phyloP scores from a whole-genome alignment of 1,139 yeast genomes.

The Debaryomycetaceae sp. region DNA sequence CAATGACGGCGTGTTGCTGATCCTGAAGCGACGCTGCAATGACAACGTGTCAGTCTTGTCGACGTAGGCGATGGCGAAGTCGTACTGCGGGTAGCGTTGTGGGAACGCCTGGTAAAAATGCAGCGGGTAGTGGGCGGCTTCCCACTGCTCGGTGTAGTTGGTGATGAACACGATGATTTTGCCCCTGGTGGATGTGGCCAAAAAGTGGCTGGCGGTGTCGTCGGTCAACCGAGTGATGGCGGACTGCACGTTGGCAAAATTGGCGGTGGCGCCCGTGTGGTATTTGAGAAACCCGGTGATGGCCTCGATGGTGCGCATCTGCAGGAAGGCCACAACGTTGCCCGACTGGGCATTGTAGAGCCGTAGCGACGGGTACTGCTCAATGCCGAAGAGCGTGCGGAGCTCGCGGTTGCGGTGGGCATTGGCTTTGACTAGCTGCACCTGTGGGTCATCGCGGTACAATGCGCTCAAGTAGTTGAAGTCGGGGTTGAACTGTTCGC shows the following conservation, averaged over 20 bases:
- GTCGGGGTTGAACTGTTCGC: constrained; percentile 32
- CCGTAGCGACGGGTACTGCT: constrained; percentile 30
- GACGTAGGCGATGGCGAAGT: constrained; percentile 25
- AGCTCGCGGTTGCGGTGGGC: constrained; percentile 21
- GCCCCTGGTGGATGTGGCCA: constrained; percentile 9
- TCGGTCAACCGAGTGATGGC: constrained; percentile 10
- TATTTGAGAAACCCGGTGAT: constrained; percentile 21
- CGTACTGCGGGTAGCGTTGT: constrained; percentile 10
- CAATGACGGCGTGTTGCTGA: constrained; percentile 34
- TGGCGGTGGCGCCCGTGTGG: constrained; percentile 15
- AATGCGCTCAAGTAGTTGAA: constrained; percentile 29
- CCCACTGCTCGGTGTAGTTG: constrained; percentile 27
- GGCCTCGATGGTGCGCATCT: constrained; percentile 20
- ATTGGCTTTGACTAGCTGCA: constrained; percentile 32
- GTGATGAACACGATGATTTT: constrained; percentile 25
- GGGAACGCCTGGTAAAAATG: constrained; percentile 35
- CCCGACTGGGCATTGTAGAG: constrained; percentile 26
- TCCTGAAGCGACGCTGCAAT: constrained; percentile 19
- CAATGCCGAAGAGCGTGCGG: constrained; percentile 22
- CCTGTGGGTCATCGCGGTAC: constrained; percentile 18
- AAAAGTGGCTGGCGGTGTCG: constrained; percentile 8
- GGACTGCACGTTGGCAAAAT: constrained; percentile 16
- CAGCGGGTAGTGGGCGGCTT: constrained; percentile 25
- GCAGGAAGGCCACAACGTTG: constrained; percentile 20
- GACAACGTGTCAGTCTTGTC: constrained; percentile 18